These are phyloP conservation scores for Elasticomyces elasticus DNA, from an alignment of 495 filamentous ascomycete species.

Conservation along the genomic window DNA sequence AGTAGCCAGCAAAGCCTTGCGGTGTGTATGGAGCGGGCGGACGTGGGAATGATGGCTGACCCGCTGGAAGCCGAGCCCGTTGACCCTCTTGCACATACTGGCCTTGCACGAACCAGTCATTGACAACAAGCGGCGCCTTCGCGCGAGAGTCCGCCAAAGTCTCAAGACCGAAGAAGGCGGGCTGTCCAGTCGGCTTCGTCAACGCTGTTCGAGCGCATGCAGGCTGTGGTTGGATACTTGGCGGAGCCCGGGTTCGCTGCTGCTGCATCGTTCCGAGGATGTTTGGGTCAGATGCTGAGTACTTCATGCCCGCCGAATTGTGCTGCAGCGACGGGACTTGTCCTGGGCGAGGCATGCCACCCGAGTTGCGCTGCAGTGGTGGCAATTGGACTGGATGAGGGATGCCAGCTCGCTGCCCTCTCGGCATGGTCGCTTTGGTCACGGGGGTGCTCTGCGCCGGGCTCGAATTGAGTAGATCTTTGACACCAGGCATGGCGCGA, in stretches of 20 bases:
- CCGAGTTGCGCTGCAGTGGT: no score
- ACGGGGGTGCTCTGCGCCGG: not conserved
- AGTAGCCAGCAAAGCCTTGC: not conserved
- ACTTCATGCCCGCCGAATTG: not conserved
- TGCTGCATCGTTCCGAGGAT: not conserved
- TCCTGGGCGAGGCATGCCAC: no score
- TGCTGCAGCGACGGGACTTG: no score
- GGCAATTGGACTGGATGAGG: not conserved
- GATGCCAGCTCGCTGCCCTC: not conserved
- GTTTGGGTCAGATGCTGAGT: not conserved
- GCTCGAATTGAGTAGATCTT: slow-evolving; percentile 5
- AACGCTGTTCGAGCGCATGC: not conserved
- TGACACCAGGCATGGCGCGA: not conserved
- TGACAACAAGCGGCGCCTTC: not conserved
- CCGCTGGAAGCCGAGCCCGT: not conserved
- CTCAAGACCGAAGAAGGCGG: not conserved
- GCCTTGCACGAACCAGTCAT: not conserved
- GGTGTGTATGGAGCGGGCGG: not conserved
- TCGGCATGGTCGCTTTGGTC: not conserved
- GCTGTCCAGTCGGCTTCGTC: not conserved
- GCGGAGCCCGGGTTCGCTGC: not conserved
- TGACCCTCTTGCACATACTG: not conserved
- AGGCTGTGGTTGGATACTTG: not conserved
- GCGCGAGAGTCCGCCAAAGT: not conserved
- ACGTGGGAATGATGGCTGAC: not conserved